A percentile compares a stretch with the other conserved stretches of the same genome.
Conservation (phyloP, 2,329 filamentous ascomycete species). For the Trichoderma simmonsii region DNA sequence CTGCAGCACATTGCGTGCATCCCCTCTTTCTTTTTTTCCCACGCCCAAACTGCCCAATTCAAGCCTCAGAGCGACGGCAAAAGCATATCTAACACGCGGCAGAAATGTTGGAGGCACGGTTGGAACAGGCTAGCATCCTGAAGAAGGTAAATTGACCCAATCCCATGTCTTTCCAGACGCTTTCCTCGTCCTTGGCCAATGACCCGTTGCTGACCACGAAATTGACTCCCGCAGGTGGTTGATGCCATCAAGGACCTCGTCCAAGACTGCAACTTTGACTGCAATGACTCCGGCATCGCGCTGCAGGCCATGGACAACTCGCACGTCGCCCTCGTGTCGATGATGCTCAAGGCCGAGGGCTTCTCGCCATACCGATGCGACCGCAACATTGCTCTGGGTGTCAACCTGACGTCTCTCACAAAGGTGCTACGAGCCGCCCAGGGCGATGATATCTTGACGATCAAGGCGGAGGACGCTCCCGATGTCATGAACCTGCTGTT, state of each 20-base stretch:
- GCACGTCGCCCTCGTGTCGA: constrained; percentile 96
- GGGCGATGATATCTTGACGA: constrained; percentile 88
- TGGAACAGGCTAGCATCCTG: constrained; percentile 88
- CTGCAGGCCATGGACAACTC: constrained; percentile 99
- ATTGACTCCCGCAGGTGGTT: constrained; percentile 63
- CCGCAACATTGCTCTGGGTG: constrained; percentile 95
- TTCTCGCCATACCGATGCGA: constrained; percentile 97
- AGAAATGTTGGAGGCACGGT: constrained; percentile 90
- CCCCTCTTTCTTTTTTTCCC: background rate
- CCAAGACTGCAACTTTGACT: constrained; percentile 99
- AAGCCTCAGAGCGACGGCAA: background rate
- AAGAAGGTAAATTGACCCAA: constrained; percentile 70
- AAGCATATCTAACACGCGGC: constrained; percentile 15
- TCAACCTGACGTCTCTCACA: constrained; percentile 94
- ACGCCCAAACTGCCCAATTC: background rate
- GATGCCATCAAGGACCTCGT: constrained; percentile 99
- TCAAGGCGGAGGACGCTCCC: constrained; percentile 96
- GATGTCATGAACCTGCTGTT: constrained; percentile 95
- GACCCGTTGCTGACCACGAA: background rate
- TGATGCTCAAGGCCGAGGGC: constrained; percentile 94
- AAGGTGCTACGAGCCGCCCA: constrained; percentile 95
- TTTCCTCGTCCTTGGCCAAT: background rate
- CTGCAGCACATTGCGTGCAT: background rate
- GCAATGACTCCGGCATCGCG: constrained; percentile 98
- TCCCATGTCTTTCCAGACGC: background rate